These are phyloP conservation scores for Hypoxylon sp. DNA, from an alignment of 2,329 filamentous ascomycete genomes.

Conservation along the genomic window DNA sequence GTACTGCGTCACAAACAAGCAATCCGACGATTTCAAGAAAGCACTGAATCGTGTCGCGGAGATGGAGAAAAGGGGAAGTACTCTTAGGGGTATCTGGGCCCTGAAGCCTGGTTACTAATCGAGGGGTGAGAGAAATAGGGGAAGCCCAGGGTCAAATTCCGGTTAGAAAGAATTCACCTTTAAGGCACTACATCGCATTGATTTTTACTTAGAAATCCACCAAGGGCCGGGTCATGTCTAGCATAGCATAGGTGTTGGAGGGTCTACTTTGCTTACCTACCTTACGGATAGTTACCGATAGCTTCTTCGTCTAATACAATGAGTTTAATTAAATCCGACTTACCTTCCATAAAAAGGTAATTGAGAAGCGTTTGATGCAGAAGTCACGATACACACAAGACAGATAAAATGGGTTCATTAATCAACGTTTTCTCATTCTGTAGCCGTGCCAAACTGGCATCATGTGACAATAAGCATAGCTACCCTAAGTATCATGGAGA, in stretches of 20 bases:
- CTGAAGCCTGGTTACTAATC: constrained; percentile 43
- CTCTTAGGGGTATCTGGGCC: constrained; percentile 63
- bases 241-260: constrained; percentile 28
- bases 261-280: background rate
- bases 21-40: constrained; percentile 81
- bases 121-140: background rate
- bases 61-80: constrained; percentile 67
- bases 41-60: constrained; percentile 80
- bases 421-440: constrained; percentile 43
- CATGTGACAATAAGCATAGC: constrained; percentile 47
- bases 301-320: background rate
- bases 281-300: too few species aligned
- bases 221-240: background rate
- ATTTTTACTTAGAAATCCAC: too few species aligned
- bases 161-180: too few species aligned
- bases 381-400: too few species aligned
- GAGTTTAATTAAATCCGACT: background rate
- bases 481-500: constrained; percentile 44
- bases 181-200: too few species aligned
- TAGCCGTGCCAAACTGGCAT: constrained; percentile 46
- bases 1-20: constrained; percentile 73
- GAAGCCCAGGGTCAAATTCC: background rate
- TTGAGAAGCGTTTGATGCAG: too few species aligned
- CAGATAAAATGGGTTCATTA: constrained; percentile 19
- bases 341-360: too few species aligned